Evolutionary conservation across 495 filamentous ascomycete species (phyloP), one percentile per base, ranked within the genome.

Genomic region (Tirmania nivea): DNA sequence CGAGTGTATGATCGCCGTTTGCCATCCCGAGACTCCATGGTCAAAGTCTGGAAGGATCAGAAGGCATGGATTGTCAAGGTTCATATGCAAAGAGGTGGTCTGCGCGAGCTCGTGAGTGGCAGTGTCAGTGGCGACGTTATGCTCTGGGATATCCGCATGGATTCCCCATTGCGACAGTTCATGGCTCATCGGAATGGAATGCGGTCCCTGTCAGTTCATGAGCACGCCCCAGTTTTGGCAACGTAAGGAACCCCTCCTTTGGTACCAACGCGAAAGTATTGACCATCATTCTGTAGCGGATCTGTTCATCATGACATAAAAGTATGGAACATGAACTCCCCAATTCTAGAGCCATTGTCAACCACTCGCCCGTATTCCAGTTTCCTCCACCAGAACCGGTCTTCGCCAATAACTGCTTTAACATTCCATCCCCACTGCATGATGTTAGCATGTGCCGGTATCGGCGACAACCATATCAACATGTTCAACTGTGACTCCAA

Each of bases 361-460:
- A 78, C 77, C 34, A 75, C 84, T 57, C 84, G 95, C 60, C 90
- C 90, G 0, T 90, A 93, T 65, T 81, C 83, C 14, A 81, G 80
- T 60, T 93, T 94, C 71, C 71, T 94, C 5, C 79, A 86, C 45
- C 77, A 83, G 56, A 82, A 79, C 54, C 79, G 81, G 50, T 76
- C 77, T 37, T 73, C 81, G 0, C 81, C 92, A 1, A 92, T 96
- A 51, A 74, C 84, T n/a, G 70, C 81, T 45, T 89, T 89, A 3
- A 81, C 86, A 0, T 99, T 96, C 72, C 90, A 99, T 67, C 90
- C 90, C 4, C 90, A 99, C 63, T 79, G 84, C 16, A 90, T 93
- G 71, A 75, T 96, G 67, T 70, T 99, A 51, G 90, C 86, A 17
- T 87, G 80, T 55, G 81, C 86, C 0, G 84, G 81, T 10, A 69